phyloP scores from a whole-genome alignment of 192 early-diverging fungal genomes.

The Backusella morwellensis region DNA sequence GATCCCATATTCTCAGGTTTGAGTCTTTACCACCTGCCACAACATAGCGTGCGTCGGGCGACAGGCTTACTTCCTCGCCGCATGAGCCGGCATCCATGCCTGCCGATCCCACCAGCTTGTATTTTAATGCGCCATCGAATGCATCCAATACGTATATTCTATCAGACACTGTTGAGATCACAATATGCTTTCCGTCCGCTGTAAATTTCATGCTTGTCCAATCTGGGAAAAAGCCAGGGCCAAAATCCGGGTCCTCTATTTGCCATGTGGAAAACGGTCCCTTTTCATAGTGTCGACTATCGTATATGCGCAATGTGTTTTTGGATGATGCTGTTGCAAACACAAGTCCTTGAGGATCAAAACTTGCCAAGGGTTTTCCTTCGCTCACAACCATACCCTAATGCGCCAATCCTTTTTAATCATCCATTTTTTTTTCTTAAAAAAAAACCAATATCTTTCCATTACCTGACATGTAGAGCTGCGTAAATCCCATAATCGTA shows the following conservation, averaged over 20 bases:
- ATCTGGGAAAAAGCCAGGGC: conserved; percentile 15
- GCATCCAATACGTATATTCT: conserved; percentile 67
- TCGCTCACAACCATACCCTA: conserved; percentile 40
- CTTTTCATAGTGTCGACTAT: conserved; percentile 46
- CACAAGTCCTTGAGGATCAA: conserved; percentile 77
- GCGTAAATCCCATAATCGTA: conserved; percentile 86
- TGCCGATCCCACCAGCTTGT: conserved; percentile 43
- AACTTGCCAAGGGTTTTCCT: conserved; percentile 58
- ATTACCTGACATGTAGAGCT: conserved; percentile 55
- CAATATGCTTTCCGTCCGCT: conserved; percentile 72
- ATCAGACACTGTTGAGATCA: conserved; percentile 62
- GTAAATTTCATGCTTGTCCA: conserved; percentile 70
- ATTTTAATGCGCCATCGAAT: conserved; percentile 48
- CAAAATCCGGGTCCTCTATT: conserved; percentile 23
- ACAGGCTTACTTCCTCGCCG: conserved; percentile 58
- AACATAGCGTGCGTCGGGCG: conserved; percentile 76
- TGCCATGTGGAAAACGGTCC: conserved; percentile 49
- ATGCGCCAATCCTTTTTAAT: background rate
- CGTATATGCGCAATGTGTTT: conserved; percentile 64
- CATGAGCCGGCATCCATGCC: conserved; percentile 24
- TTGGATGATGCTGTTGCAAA: conserved; percentile 66
- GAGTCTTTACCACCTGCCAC: conserved; percentile 49
- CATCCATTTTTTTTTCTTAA: background rate
- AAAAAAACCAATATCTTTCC: background rate
- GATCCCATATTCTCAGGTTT: conserved; percentile 18